These are phyloP conservation scores for Corchorus capsularis DNA, from an alignment of 345 rosid genomes.

Conservation along the genomic window DNA sequence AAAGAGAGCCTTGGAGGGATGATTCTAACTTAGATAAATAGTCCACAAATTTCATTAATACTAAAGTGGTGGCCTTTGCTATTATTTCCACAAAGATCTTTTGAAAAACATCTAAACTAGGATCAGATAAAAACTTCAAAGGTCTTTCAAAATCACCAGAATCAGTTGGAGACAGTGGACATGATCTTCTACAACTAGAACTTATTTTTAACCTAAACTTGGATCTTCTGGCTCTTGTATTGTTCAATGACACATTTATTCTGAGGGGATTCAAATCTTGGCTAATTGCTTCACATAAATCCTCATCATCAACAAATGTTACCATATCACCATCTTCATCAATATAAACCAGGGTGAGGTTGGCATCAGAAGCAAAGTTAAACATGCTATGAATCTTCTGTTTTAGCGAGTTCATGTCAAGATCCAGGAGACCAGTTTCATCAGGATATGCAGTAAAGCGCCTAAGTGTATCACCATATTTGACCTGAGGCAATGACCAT, in stretches of 20 bases:
- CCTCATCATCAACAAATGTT: slow-evolving; percentile 7
- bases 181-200: not conserved
- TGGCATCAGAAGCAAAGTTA: not conserved
- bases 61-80: not conserved
- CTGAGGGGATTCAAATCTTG: not conserved
- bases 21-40: not conserved
- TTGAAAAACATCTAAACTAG: not conserved
- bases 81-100: not conserved
- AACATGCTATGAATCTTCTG: not conserved
- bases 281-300: not conserved
- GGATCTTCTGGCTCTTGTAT: not conserved
- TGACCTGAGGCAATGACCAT: not conserved
- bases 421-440: not conserved
- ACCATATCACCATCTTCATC: not conserved
- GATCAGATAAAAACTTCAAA: not conserved
- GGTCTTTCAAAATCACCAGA: not conserved
- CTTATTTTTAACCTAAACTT: not conserved
- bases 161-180: not conserved
- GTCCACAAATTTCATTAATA: not conserved
- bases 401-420: not conserved
- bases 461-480: not conserved
- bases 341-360: not conserved
- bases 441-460: not conserved
- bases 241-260: not conserved
- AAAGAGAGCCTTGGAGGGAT: not conserved